Base-by-base conservation (phyloP, 352 stramenopile species). In the Phytopythium kandeliae region DNA sequence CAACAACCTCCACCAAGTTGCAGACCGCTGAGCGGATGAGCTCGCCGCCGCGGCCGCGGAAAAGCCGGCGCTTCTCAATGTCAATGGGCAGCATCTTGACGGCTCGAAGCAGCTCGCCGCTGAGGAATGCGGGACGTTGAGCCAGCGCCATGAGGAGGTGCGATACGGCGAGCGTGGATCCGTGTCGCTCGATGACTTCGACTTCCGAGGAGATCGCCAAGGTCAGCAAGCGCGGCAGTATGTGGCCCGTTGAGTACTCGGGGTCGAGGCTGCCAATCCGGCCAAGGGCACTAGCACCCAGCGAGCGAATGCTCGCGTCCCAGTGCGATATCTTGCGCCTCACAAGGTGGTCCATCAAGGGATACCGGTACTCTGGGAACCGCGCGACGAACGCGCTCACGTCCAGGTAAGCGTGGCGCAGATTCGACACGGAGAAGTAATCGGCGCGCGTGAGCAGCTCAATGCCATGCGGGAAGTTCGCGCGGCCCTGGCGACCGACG, bases 391-490 rank as follows among this genome's bases (percentile, higher is more conserved):
- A 87, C 9, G 83, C 63, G 35, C 94, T 89, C 36, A 99, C 86
- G 15, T 89, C 74, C 30, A 97, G 61, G 68, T 97, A 99, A 4
- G 96, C 89, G 57, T 98, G 81, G 4, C 68, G 89, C 24, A 91
- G 51, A 46, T 89, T 92, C 11, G 80, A 94, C n/a, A 99, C 71
- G 2, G 95, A 97, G 54, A 98, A 99, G 67, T 98, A 99, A 67
- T 99, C 96, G 3, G 96, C 96, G 53, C 81, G 84, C 6, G 95
- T 98, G 19, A 99, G 76, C 44, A 99, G 86, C 16, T 95, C 89
- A 46, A 99, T 99, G 0, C 97, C 97, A 58, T 99, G 82, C 4
- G 92, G 87, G 69, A 99, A 98, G 55, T 98, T 98, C 1, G 76
- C 63, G 1, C 78, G 67, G 25, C 86, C 87, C 64, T 98, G 86